Conservation (phyloP, 805 yeast species). For the Ogataea zsoltii region DNA sequence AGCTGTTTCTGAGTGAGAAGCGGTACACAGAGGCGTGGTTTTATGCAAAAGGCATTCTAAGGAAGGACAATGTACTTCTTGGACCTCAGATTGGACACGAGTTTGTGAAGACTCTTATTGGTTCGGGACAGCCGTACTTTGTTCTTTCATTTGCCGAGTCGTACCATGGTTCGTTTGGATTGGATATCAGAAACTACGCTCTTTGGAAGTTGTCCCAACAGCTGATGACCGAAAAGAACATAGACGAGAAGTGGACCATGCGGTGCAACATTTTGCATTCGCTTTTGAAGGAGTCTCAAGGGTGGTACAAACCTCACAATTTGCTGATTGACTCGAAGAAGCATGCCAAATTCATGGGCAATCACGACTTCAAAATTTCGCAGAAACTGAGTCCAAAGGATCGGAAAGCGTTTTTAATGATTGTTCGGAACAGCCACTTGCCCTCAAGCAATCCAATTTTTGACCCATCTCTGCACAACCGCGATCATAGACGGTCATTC, state of each 20-base stretch:
- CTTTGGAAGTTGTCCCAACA: not conserved
- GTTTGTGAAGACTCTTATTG: constrained; percentile 7
- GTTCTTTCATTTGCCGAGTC: constrained; percentile 8
- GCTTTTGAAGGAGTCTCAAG: not conserved
- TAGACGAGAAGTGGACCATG: not conserved
- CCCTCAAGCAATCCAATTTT: not conserved
- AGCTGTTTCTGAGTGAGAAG: constrained; percentile 2
- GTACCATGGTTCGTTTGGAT: not conserved
- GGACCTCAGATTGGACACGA: constrained; percentile 2
- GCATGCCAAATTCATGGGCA: not conserved
- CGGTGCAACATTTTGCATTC: constrained; percentile 3
- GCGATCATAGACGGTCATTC: not conserved
- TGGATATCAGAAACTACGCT: constrained; percentile 5
- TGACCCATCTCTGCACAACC: not conserved
- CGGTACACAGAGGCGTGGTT: constrained; percentile 12
- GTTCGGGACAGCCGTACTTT: not conserved
- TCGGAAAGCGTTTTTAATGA: not conserved
- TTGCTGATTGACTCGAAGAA: not conserved
- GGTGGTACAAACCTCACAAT: not conserved
- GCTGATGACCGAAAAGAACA: not conserved
- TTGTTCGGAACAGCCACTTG: not conserved
- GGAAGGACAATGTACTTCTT: not conserved
- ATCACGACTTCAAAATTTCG: constrained; percentile 1
- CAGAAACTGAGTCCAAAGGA: constrained; percentile 1
- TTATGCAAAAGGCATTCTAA: not conserved